These are phyloP conservation scores for Helianthus tuberosus DNA, from an alignment of 129 eudicot species.

Conservation along the genomic window DNA sequence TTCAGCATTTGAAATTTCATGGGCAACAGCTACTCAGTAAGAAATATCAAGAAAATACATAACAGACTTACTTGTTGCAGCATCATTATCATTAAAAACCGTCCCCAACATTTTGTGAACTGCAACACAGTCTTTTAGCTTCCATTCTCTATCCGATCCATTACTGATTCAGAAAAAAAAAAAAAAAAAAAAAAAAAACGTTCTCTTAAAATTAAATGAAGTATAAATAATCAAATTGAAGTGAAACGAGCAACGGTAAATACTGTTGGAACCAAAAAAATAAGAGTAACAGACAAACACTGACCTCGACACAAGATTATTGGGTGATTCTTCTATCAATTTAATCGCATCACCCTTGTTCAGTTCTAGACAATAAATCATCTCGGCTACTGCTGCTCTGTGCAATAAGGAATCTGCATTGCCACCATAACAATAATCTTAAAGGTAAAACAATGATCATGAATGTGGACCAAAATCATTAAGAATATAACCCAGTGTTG, in stretches of 20 bases:
- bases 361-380: conserved; percentile 75
- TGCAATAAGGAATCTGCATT: conserved; percentile 86
- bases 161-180: no score
- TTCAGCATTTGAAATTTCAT: not conserved
- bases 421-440: conserved; percentile 11
- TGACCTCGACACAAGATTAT: conserved; percentile 48
- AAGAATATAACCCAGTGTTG: not conserved
- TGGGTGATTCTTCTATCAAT: conserved; percentile 76
- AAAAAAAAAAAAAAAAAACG: not conserved
- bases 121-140: conserved; percentile 70
- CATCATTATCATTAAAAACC: conserved; percentile 56
- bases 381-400: conserved; percentile 89
- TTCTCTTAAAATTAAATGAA: not conserved
- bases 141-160: conserved; percentile 56
- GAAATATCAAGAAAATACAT: not conserved
- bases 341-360: conserved; percentile 63
- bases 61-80: conserved; percentile 63
- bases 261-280: not conserved
- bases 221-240: not conserved
- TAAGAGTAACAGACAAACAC: not conserved
- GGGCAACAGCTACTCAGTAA: conserved; percentile 1
- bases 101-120: conserved; percentile 65
- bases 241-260: conserved; percentile 3
- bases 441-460: conserved; percentile 8
- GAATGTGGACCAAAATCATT: not conserved